Evolutionary conservation across 2,329 filamentous ascomycete species (phyloP), one percentile per base, ranked within the genome.

Genomic region (Pseudogymnoascus sp.): DNA sequence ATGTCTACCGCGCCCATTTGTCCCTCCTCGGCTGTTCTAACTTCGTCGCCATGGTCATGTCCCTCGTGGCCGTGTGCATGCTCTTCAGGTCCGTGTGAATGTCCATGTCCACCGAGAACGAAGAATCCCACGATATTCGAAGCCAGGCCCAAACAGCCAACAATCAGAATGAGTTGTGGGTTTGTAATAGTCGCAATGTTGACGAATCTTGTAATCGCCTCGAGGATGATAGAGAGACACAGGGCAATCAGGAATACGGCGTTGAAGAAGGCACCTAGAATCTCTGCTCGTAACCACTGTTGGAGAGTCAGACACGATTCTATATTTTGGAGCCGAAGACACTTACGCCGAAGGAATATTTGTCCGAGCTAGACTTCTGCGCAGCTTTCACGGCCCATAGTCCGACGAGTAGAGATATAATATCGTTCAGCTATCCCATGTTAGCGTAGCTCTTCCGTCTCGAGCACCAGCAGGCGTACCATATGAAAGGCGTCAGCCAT

Each of bases 401-500:
- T 67, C 95, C 95, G 66, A 99, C 93, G 63, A 88, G 84, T 12
- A 99, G 81, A 1, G 95, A 97, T 66, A 99, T 88, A 70, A 99
- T 95, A 84, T 99, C 95, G 80, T 99, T 99, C 66, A 99, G 82
- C 89, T 92, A 69, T 31, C 38, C 28, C 37, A 16, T 25, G 65
- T 74, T 60, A 71, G 69, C 59, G 16, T 38, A 46, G 46, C 14
- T 42, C 37, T 31, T 28, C 16, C 21, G 44, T 38, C 23, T 34
- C 31, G 59, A 40, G 61, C 40, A 44, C 5, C 21, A 25, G 14
- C 44, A 31, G 59, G 75, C 82, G 70, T 73, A 91, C 89, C 95
- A 99, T 99, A 78, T 99, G 95, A 76, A 99, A 99, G 65, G 95
- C 92, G 79, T 99, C 95, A 62, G 95, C 95, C 73, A 96, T 92